Evolutionary conservation across 495 filamentous ascomycete species (phyloP).

Genomic region (Talaromyces borbonicus): DNA sequence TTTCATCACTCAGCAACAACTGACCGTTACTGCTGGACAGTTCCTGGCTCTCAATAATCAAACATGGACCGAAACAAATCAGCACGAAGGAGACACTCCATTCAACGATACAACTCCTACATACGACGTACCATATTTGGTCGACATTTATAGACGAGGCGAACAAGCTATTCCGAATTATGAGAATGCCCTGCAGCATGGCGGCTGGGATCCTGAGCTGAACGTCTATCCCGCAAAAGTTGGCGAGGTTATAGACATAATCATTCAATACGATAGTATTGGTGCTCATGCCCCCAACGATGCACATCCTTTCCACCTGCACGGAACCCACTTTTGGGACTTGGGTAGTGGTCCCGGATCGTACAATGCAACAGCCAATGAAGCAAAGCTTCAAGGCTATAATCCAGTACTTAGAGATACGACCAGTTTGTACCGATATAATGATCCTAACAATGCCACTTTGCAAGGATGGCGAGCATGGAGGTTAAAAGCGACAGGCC

Average conservation of each 20-base stretch:
- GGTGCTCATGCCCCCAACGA: conserved; percentile 36
- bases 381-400: conserved; percentile 31
- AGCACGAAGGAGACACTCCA: conserved; percentile 8
- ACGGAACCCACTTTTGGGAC: conserved; percentile 50
- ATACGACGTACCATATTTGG: conserved; percentile 37
- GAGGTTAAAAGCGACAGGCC: conserved; percentile 38
- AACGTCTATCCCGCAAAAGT: conserved; percentile 42
- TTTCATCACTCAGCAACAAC: conserved; percentile 32
- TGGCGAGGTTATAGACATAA: conserved; percentile 54
- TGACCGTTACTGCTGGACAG: conserved; percentile 31
- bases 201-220: conserved; percentile 43
- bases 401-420: conserved; percentile 44
- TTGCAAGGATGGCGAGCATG: conserved; percentile 52
- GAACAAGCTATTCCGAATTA: conserved; percentile 32
- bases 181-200: conserved; percentile 9
- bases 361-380: conserved; percentile 44
- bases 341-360: conserved; percentile 46
- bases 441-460: conserved; percentile 5
- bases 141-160: conserved; percentile 43
- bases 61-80: conserved; percentile 37
- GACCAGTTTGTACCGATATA: conserved; percentile 44
- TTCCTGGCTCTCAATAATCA: conserved; percentile 34
- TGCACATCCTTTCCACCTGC: conserved; percentile 51
- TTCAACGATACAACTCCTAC: neutral
- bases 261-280: conserved; percentile 41